Evolutionary conservation across 768 basidiomycete species (phyloP), one percentile per base, ranked within the genome.

Genomic region (Leucosporidium yakuticum): DNA sequence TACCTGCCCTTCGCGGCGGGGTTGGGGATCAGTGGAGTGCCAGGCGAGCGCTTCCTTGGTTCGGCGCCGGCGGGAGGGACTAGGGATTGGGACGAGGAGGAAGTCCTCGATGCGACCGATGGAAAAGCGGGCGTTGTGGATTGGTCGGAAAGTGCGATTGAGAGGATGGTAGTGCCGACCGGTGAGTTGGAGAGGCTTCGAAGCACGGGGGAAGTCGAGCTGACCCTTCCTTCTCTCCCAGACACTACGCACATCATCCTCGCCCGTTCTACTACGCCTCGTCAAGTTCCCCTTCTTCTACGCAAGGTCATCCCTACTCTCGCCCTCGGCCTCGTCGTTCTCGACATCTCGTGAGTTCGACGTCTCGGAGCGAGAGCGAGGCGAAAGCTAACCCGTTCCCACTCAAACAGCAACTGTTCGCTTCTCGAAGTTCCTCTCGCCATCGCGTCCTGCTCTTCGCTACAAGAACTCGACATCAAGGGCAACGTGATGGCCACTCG

Each of bases 191-290:
- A 44, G 6, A 9, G 3, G 2, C 11, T 15, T 7, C 39, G 39
- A 44, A 36, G 34, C n/a, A n/a, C n/a, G 39, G 39, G 14, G 14
- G 39, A 44, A 44, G 39, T 15, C 6, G 39, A 44, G 14, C 14
- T 44, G 39, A 44, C 14, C 39, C 39, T 44, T 44, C 39, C 17
- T 15, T 3, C 2, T 7, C 39, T 8, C 6, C 56, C 75, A 97
- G 95, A 88, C 23, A 92, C 92, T 25, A 99, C 95, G 0, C 95
- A 99, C 82, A 84, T 99, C 58, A 83, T 97, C 36, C 84, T 99
- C 50, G 87, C 89, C n/a, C 87, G 87, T 25, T 89, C 88, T 2
- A 82, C 80, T 67, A 89, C 87, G 4, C 90, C 89, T 48, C 89
- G 87, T 74, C 85, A 84, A 60, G 84, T 97, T 65, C 88, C 90